Percentiles rank a stretch among this genome's conserved stretches.
phyloP scores from a whole-genome alignment of 768 basidiomycete species.

The Rhodotorula paludigena region DNA sequence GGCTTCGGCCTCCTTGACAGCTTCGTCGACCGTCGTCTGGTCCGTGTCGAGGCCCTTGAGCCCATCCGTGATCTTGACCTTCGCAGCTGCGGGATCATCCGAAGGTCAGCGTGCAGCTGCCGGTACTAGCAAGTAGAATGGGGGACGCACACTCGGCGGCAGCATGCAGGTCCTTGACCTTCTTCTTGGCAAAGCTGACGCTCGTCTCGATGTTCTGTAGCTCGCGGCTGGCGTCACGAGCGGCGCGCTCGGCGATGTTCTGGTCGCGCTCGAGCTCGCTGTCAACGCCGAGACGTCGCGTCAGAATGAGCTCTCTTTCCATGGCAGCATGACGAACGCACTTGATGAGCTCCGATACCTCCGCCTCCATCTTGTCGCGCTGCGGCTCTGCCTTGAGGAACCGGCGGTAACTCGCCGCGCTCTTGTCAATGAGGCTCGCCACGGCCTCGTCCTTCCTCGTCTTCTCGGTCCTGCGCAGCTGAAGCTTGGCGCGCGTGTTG shows the following conservation, averaged over 20 bases:
- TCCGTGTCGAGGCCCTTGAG: constrained; percentile 40
- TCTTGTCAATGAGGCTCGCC: constrained; percentile 61
- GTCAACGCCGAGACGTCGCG: background rate
- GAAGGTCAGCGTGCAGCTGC: constrained; percentile 35
- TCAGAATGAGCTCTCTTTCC: too few relatives aligned
- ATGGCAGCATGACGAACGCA: too few relatives aligned
- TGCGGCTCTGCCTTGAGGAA: constrained; percentile 46
- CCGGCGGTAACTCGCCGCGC: constrained; percentile 49
- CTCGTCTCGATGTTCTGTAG: constrained; percentile 63
- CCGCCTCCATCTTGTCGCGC: constrained; percentile 66
- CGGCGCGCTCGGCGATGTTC: constrained; percentile 51
- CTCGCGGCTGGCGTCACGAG: constrained; percentile 54
- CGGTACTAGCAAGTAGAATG: background rate
- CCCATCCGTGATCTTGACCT: constrained; percentile 50
- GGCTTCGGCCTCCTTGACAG: constrained; percentile 44
- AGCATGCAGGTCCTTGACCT: constrained; percentile 60
- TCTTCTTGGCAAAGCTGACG: constrained; percentile 58
- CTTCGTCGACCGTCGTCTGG: constrained; percentile 43
- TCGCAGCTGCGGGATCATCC: constrained; percentile 45
- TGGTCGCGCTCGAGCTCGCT: constrained; percentile 72
- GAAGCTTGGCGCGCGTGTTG: constrained; percentile 70
- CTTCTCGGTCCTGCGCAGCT: constrained; percentile 66
- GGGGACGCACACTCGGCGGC: constrained; percentile 59
- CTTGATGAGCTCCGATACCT: constrained; percentile 60
- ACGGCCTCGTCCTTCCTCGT: constrained; percentile 61